These are phyloP conservation scores for Verticillium zaregamsianum DNA, from an alignment of 2,329 filamentous ascomycete species.

Conservation along the genomic window DNA sequence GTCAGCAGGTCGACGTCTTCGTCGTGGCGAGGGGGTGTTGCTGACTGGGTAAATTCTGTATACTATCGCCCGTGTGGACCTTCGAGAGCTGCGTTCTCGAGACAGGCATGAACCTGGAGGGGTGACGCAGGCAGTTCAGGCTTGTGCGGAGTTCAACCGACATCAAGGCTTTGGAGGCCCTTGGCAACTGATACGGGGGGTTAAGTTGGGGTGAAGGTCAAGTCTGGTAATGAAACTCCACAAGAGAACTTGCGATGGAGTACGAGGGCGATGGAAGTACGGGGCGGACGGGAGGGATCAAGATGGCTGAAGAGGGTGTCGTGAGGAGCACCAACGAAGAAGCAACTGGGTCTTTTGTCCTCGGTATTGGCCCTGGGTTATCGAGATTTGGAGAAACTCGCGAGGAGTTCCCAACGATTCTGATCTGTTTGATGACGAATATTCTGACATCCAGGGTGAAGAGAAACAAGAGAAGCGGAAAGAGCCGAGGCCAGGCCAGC, in stretches of 20 bases:
- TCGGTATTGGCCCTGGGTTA: background rate
- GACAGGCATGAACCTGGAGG: conserved; percentile 53
- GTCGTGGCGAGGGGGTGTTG: background rate
- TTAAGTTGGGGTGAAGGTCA: conserved; percentile 2
- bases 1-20: background rate
- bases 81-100: conserved; percentile 51
- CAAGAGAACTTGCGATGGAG: background rate
- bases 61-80: conserved; percentile 54
- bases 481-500: background rate
- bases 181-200: conserved; percentile 1
- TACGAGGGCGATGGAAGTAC: background rate
- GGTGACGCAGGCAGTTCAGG: conserved; percentile 53
- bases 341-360: background rate
- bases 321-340: background rate
- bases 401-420: background rate
- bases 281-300: background rate
- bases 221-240: conserved; percentile 2
- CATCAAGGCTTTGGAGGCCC: conserved; percentile 41
- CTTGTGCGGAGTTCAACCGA: conserved; percentile 54
- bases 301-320: background rate
- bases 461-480: background rate
- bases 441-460: background rate
- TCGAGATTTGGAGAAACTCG: background rate
- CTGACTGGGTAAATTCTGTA: conserved; percentile 46
- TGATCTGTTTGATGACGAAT: background rate